Base-by-base conservation (phyloP, 352 stramenopile species). In the Pythium sp. region DNA sequence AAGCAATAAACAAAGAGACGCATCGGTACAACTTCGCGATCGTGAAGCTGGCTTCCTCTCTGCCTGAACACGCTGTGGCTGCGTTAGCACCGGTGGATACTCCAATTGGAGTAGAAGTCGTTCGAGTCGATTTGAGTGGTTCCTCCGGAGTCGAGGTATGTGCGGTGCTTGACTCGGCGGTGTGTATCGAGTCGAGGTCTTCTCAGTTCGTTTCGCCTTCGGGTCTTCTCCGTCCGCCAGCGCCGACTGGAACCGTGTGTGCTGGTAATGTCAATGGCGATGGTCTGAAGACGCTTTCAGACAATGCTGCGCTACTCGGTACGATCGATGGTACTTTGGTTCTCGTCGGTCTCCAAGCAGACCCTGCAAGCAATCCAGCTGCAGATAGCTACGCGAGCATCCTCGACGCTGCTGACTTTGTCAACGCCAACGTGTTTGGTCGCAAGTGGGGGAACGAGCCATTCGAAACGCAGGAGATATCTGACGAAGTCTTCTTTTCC, bases 261-360 rank as follows among this genome's bases (percentile, higher is more conserved):
- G 62, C 62, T 34, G 62, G 62, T 3, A 56, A 68, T 34, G n/a
- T 34, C 4, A 62, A 6, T 1, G 6, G 9, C 0, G 38, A 15
- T 0, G 4, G 11, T 36, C 15, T 14, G 18, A 9, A 26, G 1
- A 11, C 15, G 7, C 43, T 0, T 3, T 22, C 41, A 22, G 15
- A 49, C 2, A 69, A 41, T 5, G 34, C 55, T 18, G 55, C 64
- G 30, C 18, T 69, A 14, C 22, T 67, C 1, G 26, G 62, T 0
- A 54, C 26, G 1, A 22, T 67, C 3, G 18, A 61, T 5, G 53
- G 14, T 11, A 15, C 11, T 24, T 1, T 28, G 32, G 22, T 60
- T 7, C 49, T 69, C 11, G n/a, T 69, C 7, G 64, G 64, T 34
- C 55, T 69, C 1, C 55, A 69, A 28, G 28, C 32, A 26, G 24